A percentile compares a stretch with the other conserved stretches of the same genome.
Evolutionary conservation across 371 early-diverging fungal genomes (phyloP).

Genomic region (Entomophthora muscae): DNA sequence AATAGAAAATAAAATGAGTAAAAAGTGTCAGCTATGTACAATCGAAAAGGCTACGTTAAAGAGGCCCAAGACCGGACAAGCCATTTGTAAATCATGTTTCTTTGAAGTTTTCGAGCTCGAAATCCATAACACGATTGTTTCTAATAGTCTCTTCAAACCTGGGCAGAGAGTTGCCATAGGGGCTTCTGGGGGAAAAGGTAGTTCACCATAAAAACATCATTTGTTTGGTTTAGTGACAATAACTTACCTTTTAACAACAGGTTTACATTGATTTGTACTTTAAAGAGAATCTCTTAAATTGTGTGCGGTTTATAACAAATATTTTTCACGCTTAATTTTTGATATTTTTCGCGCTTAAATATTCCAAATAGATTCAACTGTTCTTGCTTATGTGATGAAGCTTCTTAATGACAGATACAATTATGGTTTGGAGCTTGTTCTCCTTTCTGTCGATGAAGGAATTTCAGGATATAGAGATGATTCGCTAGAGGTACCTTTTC

Average conservation of each 20-base stretch:
- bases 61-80: conserved; percentile 85
- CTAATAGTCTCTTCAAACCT: conserved; percentile 64
- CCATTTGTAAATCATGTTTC: conserved; percentile 92
- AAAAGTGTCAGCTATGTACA: conserved; percentile 29
- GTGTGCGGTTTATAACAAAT: too few relatives aligned
- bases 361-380: conserved; percentile 95
- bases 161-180: conserved; percentile 95
- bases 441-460: conserved; percentile 98
- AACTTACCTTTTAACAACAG: too few relatives aligned
- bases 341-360: too few relatives aligned
- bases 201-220: too few relatives aligned
- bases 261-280: too few relatives aligned
- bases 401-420: conserved; percentile 84
- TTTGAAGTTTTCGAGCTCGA: conserved; percentile 89
- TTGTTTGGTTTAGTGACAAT: too few relatives aligned
- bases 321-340: too few relatives aligned
- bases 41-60: conserved; percentile 62
- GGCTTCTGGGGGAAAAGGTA: conserved; percentile 96
- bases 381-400: conserved; percentile 93
- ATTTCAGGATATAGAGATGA: conserved; percentile 98
- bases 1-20: too few relatives aligned
- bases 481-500: conserved; percentile 57
- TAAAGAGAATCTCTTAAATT: too few relatives aligned
- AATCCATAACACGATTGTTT: conserved; percentile 85
- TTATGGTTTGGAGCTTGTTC: conserved; percentile 82